These are phyloP conservation scores for Emmonsiellopsis sp. DNA, from an alignment of 2,329 filamentous ascomycete species.

Conservation along the genomic window DNA sequence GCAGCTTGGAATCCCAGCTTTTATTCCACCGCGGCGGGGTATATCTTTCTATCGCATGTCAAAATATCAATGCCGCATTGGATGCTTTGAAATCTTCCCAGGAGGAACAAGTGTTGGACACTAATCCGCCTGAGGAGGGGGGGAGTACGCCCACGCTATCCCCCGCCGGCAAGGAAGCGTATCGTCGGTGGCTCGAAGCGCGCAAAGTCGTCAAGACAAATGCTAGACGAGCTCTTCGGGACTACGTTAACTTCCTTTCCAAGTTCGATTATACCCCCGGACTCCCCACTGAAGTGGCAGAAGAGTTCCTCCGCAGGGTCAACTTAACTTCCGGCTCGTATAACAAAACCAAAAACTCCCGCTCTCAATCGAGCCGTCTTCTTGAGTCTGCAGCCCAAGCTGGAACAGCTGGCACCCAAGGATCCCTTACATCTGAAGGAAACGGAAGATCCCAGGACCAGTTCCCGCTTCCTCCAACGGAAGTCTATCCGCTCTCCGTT, in stretches of 20 bases:
- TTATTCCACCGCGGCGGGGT: conserved; percentile 66
- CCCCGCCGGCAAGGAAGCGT: conserved; percentile 39
- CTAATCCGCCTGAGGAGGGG: conserved; percentile 14
- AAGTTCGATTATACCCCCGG: conserved; percentile 72
- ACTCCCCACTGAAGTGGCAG: conserved; percentile 47
- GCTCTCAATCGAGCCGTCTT: conserved; percentile 10
- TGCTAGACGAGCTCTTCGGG: conserved; percentile 66
- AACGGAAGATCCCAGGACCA: conserved; percentile 18
- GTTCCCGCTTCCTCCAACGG: conserved; percentile 40
- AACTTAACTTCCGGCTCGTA: conserved; percentile 46
- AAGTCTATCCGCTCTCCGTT: conserved; percentile 49
- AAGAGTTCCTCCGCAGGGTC: conserved; percentile 48
- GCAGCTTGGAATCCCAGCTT: conserved; percentile 64
- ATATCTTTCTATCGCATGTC: conserved; percentile 63
- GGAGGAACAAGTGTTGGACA: conserved; percentile 4
- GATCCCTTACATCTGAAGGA: conserved; percentile 11
- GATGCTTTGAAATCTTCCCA: conserved; percentile 28
- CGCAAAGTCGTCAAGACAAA: conserved; percentile 63
- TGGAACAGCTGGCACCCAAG: background rate
- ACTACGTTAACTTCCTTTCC: conserved; percentile 64
- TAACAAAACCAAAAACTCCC: conserved; percentile 29
- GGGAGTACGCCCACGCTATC: conserved; percentile 23
- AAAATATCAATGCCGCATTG: conserved; percentile 52
- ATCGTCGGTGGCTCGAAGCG: conserved; percentile 45
- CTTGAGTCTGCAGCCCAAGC: conserved; percentile 19